Conservation (phyloP, 257 asterid genomes). For the Solanum etuberosum region DNA sequence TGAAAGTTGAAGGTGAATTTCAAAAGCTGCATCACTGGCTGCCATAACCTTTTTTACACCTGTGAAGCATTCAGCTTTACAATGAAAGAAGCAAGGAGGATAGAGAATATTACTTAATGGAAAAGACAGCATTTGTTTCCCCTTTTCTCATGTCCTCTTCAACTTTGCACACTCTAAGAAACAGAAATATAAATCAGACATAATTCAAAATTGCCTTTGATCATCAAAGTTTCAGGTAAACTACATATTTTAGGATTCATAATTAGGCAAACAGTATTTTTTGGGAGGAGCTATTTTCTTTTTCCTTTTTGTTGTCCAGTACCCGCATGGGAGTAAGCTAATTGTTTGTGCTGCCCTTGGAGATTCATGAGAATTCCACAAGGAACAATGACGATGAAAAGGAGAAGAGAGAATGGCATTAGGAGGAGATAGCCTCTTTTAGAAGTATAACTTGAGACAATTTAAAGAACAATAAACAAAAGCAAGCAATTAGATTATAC, state of each 20-base stretch:
- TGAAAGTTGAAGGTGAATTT: conserved; percentile 47
- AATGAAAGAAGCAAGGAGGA: neutral
- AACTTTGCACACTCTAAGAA: neutral
- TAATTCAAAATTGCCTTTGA: neutral
- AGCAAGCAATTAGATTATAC: neutral
- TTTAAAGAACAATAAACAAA: neutral
- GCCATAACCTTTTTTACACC: conserved; percentile 43
- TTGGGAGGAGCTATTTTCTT: neutral
- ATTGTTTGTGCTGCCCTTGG: neutral
- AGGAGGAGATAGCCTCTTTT: neutral
- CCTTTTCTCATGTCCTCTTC: neutral
- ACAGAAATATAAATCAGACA: neutral
- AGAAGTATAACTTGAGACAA: neutral
- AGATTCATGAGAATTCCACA: neutral
- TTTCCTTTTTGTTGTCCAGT: neutral
- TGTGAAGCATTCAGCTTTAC: conserved; percentile 11
- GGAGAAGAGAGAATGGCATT: neutral
- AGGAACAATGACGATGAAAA: neutral
- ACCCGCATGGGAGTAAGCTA: neutral
- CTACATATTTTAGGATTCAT: neutral
- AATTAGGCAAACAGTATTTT: neutral
- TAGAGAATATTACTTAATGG: neutral
- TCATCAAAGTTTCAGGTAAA: neutral
- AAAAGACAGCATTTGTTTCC: neutral
- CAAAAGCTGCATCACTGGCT: conserved; percentile 27